These are phyloP conservation scores for Brasilioporus rufonigricans DNA, from an alignment of 768 basidiomycete species.

Conservation along the genomic window DNA sequence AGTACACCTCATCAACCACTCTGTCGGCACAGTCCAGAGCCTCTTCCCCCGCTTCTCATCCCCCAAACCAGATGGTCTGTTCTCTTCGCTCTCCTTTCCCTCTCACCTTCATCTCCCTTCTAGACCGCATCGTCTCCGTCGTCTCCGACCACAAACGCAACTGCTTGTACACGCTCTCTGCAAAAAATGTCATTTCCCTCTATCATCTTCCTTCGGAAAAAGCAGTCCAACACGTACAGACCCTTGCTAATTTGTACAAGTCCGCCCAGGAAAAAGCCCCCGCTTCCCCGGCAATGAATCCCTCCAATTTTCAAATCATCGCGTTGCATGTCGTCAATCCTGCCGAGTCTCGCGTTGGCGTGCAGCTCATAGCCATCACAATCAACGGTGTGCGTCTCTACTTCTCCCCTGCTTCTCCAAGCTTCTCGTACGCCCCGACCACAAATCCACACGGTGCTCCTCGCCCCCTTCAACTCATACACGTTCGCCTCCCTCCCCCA, in stretches of 20 bases:
- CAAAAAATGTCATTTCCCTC: slow-evolving; percentile 61
- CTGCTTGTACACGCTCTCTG: slow-evolving; percentile 76
- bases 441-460: slow-evolving; percentile 26
- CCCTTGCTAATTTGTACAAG: slow-evolving; percentile 72
- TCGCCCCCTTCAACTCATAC: slow-evolving; percentile 60
- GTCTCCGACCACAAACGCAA: slow-evolving; percentile 66
- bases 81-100: background rate
- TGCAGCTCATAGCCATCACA: slow-evolving; percentile 81
- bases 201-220: slow-evolving; percentile 66
- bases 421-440: slow-evolving; percentile 46
- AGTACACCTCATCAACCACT: slow-evolving; percentile 84
- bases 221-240: slow-evolving; percentile 67
- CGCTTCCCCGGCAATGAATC: slow-evolving; percentile 67
- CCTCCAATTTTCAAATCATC: slow-evolving; percentile 67
- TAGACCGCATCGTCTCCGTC: slow-evolving; percentile 72
- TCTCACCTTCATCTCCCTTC: slow-evolving; percentile 7
- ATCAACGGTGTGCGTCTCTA: slow-evolving; percentile 82
- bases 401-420: slow-evolving; percentile 57
- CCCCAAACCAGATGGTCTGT: slow-evolving; percentile 63
- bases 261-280: slow-evolving; percentile 79
- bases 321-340: slow-evolving; percentile 67
- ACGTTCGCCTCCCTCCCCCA: slow-evolving; percentile 76
- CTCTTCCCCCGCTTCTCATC: slow-evolving; percentile 74
- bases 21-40: slow-evolving; percentile 74
- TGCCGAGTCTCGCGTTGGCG: slow-evolving; percentile 62